Evolutionary conservation across 768 basidiomycete species (phyloP), one percentile per base, ranked within the genome.

Genomic region (Tylopilus cervinicoccineus): DNA sequence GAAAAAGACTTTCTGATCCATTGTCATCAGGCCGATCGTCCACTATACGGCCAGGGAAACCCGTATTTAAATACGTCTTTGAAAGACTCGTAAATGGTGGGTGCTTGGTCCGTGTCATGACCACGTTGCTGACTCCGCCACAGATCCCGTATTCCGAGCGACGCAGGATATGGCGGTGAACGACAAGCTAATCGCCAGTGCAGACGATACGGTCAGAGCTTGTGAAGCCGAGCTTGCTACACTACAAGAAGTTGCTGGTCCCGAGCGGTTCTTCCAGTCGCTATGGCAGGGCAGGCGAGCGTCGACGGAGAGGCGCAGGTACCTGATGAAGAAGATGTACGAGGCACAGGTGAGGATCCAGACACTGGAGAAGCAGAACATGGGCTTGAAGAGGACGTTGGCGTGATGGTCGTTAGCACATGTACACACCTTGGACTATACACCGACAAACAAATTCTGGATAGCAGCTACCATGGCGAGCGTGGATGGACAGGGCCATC

Each of bases 11-110:
- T 29, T 12, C 13, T 49, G 24, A 51, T 10, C n/a, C 16, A 11
- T 28, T 0, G n/a, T 38, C 13, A 13, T 10, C 29, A 88, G 93
- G 93, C 26, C 84, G 91, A 14, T 89, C 94, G 1, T 83, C 90
- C 2, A 77, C 75, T 2, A 88, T 98, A 56, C 77, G 80, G 38
- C 91, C 96, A 2, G 96, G 96, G 24, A 93, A 87, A 66, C 96
- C 96, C 0, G 83, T 98, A 0, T 87, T 88, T 61, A 78, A 79
- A 68, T 86, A 81, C 59, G 91, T 90, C 5, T 99, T 96, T 63
- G 77, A 89, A 56, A 76, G 81, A 34, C 76, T 97, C 2, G 86
- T 87, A 0, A 72, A 84, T 38, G 93, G 92, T 88, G 56, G 37
- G 75, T 58, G 9, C 16, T 5, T 33, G 12, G 6, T 12, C 11